Conservation (phyloP, 23 red algal genomes). For the Gracilaria caudata region DNA sequence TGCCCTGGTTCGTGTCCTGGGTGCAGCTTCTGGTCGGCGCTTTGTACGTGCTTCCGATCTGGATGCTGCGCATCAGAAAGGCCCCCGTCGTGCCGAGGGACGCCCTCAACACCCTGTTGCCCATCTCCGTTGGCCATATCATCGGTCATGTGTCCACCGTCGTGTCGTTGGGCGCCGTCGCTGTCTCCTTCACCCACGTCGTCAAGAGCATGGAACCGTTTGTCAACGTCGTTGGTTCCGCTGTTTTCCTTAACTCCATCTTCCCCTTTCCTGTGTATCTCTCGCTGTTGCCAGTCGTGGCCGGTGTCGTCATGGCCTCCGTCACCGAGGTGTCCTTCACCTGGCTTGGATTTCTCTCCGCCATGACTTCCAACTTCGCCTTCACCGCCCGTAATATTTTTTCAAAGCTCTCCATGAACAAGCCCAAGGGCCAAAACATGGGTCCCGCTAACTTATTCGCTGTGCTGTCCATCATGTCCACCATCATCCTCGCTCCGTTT, state of each 20-base stretch:
- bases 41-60: slow-evolving; percentile 80
- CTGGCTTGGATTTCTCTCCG: slow-evolving; percentile 98
- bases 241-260: slow-evolving; percentile 84
- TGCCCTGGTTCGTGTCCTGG: slow-evolving; percentile 96
- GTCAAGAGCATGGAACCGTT: slow-evolving; percentile 98
- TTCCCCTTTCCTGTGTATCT: slow-evolving; percentile 93
- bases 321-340: slow-evolving; percentile 95
- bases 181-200: slow-evolving; percentile 98
- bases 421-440: slow-evolving; percentile 95
- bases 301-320: slow-evolving; percentile 92
- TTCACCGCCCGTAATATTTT: slow-evolving; percentile 97
- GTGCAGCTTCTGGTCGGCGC: slow-evolving; percentile 88
- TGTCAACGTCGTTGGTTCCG: slow-evolving; percentile 93
- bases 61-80: slow-evolving; percentile 80
- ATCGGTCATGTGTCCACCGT: slow-evolving; percentile 93
- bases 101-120: slow-evolving; percentile 79
- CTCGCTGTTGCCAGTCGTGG: slow-evolving; percentile 93
- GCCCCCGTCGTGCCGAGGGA: slow-evolving; percentile 74
- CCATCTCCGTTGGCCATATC: slow-evolving; percentile 77
- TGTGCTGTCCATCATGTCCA: slow-evolving; percentile 83
- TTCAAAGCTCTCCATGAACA: slow-evolving; percentile 93
- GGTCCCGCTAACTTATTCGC: slow-evolving; percentile 83
- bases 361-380: slow-evolving; percentile 97
- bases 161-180: slow-evolving; percentile 93
- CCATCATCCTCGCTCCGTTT: slow-evolving; percentile 87